Percentiles rank a stretch among this genome's conserved stretches.
These are phyloP conservation scores for Sporothrix curviconia DNA, from an alignment of 2,329 filamentous ascomycete species.

Conservation along the genomic window DNA sequence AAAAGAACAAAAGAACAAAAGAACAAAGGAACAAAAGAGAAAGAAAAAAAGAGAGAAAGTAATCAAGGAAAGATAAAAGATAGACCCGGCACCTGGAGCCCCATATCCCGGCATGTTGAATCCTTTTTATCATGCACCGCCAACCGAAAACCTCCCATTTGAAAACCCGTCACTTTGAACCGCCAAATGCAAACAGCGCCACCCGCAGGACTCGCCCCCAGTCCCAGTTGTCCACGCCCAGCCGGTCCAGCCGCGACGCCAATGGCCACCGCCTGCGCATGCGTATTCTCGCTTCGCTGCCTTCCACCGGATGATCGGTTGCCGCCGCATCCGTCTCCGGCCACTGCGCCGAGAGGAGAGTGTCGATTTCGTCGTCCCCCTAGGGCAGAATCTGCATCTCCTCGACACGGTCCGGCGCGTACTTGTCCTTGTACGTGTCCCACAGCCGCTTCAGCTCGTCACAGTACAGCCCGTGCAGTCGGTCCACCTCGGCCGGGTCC, in stretches of 20 bases:
- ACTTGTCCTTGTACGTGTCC: constrained; percentile 72
- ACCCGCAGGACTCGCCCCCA: too few species aligned
- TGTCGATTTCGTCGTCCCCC: neutral
- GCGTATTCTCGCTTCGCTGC: too few species aligned
- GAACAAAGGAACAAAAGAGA: neutral
- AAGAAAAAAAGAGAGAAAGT: neutral
- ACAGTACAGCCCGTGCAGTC: constrained; percentile 73
- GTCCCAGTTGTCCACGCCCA: too few species aligned
- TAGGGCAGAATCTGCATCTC: constrained; percentile 58
- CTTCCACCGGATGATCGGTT: too few species aligned
- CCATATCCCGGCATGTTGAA: neutral
- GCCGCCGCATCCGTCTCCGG: too few species aligned
- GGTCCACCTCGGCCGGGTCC: constrained; percentile 67
- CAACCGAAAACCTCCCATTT: too few species aligned
- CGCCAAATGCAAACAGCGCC: too few species aligned
- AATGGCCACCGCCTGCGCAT: too few species aligned
- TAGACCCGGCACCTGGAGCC: neutral
- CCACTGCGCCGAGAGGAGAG: too few species aligned
- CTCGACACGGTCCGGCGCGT: constrained; percentile 54
- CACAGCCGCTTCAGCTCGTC: constrained; percentile 66
- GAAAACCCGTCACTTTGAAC: too few species aligned
- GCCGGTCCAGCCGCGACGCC: too few species aligned
- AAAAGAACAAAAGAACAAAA: neutral
- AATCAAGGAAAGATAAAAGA: too few species aligned
- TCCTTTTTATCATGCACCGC: neutral